Percentiles rank a stretch among this genome's conserved stretches.
phyloP scores from a whole-genome alignment of 2,329 filamentous ascomycete genomes.

The Monosporascus ibericus region DNA sequence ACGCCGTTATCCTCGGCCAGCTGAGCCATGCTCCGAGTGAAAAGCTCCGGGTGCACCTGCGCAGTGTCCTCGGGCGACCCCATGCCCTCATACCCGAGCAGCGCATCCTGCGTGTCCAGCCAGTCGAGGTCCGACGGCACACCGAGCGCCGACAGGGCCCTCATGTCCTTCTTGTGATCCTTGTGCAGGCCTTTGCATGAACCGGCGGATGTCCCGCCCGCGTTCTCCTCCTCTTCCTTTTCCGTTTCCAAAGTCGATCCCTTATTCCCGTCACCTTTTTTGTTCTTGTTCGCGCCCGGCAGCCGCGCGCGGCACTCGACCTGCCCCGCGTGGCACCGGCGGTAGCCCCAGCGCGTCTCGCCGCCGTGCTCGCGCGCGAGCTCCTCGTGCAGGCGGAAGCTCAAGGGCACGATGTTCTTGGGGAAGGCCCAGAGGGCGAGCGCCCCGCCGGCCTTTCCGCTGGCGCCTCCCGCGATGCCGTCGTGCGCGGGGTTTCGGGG shows the following conservation, averaged over 20 bases:
- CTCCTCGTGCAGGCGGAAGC: constrained; percentile 63
- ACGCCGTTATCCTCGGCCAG: constrained; percentile 58
- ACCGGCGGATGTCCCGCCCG: constrained; percentile 1
- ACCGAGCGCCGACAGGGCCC: constrained; percentile 19
- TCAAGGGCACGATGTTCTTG: constrained; percentile 61
- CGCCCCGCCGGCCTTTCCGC: constrained; percentile 71
- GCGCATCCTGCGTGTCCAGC: constrained; percentile 51
- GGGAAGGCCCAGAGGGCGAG: constrained; percentile 73
- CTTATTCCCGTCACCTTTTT: neutral
- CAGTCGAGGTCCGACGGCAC: constrained; percentile 61
- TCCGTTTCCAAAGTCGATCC: neutral
- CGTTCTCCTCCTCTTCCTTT: neutral
- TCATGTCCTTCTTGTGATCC: constrained; percentile 22
- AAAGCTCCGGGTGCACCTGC: constrained; percentile 72
- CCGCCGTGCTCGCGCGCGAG: constrained; percentile 64
- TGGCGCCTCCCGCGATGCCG: constrained; percentile 65
- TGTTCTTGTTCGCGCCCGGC: constrained; percentile 12
- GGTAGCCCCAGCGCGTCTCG: constrained; percentile 64
- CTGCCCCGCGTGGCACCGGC: constrained; percentile 33
- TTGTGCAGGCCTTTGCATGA: constrained; percentile 22
- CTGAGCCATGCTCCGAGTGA: constrained; percentile 66
- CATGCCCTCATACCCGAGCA: constrained; percentile 27
- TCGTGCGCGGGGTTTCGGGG: constrained; percentile 25
- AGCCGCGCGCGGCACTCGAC: constrained; percentile 25
- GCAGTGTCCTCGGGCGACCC: constrained; percentile 56